Evolutionary conservation across 805 yeast genomes (phyloP), one percentile per base, ranked within the genome.

Genomic region (Hermanozyma aechmeae): DNA sequence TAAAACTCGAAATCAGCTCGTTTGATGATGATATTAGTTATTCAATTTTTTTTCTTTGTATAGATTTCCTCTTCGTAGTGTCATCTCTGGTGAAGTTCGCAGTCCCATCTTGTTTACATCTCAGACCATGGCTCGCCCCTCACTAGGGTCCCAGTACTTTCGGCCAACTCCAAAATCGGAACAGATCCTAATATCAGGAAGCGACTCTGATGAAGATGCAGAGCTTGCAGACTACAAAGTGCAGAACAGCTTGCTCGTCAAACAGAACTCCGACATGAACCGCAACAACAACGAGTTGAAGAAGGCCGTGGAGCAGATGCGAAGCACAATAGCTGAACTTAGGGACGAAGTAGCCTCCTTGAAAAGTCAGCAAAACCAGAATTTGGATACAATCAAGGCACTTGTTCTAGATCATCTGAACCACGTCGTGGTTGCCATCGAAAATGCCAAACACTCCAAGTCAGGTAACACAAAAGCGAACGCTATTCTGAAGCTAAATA

Each of bases 211-310:
- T n/a, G n/a, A n/a, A n/a, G n/a, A n/a, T n/a, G n/a, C n/a, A n/a
- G n/a, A n/a, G n/a, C n/a, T 11, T 16, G 23, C 25, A 51, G 43
- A 51, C 26, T 65, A 58, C 30, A 27, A 48, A 5, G 46, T 45
- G n/a, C 78, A 72, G 42, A 79, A 79, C 49, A 61, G 60, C 30
- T 65, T 68, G n/a, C 50, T 80, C 16, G 83, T 83, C 1, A 71
- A 64, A 36, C 69, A 66, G 28, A 77, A 75, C 45, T 66, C 79
- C 3, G 46, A 61, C 14, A 53, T 78, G 46, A 58, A 68, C 61
- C 46, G 64, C 22, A 70, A 61, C 38, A 56, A 79, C 15, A 50
- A 66, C 4, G 72, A 65, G 16, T 48, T 80, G 46, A 84, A 78
- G 46, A 45, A n/a, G n/a, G n/a, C n/a, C n/a, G n/a, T n/a, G n/a